Conservation (phyloP, 371 early-diverging fungal genomes). For the Capniomyces stellatus region DNA sequence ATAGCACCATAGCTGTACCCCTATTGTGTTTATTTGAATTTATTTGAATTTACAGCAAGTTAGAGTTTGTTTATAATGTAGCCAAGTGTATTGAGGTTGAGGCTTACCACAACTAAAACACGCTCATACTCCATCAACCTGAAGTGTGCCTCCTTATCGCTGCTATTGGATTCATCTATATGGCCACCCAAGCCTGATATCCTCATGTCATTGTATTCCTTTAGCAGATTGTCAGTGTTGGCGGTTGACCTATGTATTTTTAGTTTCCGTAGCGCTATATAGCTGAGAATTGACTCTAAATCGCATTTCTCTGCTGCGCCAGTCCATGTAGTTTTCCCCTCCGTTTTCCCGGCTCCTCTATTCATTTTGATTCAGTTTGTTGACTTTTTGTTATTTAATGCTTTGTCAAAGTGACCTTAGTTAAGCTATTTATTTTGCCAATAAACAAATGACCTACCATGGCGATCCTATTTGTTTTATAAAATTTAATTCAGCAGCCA, state of each 20-base stretch:
- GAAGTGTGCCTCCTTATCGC: neutral
- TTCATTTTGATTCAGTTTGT: too few species aligned
- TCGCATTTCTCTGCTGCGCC: slow-evolving; percentile 19
- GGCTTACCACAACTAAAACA: slow-evolving; percentile 6
- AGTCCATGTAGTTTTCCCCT: slow-evolving; percentile 25
- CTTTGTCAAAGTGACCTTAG: too few species aligned
- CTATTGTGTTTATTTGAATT: too few species aligned
- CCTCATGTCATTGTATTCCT: neutral
- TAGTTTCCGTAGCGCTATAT: slow-evolving; percentile 7
- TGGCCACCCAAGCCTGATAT: neutral
- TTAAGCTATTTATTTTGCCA: too few species aligned
- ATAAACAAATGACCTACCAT: too few species aligned
- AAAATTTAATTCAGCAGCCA: too few species aligned
- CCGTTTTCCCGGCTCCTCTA: slow-evolving; percentile 24
- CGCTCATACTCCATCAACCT: slow-evolving; percentile 9
- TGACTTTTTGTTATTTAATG: too few species aligned
- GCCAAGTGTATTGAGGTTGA: neutral
- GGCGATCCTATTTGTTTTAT: too few species aligned
- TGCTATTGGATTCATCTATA: neutral
- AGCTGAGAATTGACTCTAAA: slow-evolving; percentile 14
- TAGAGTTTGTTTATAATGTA: too few species aligned
- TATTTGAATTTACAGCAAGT: too few species aligned
- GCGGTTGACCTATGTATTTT: slow-evolving; percentile 6
- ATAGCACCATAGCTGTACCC: slow-evolving; percentile 26
- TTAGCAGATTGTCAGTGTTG: neutral